Evolutionary conservation across 805 yeast genomes (phyloP), one percentile per base, ranked within the genome.

Genomic region (Yarrowia sp.): DNA sequence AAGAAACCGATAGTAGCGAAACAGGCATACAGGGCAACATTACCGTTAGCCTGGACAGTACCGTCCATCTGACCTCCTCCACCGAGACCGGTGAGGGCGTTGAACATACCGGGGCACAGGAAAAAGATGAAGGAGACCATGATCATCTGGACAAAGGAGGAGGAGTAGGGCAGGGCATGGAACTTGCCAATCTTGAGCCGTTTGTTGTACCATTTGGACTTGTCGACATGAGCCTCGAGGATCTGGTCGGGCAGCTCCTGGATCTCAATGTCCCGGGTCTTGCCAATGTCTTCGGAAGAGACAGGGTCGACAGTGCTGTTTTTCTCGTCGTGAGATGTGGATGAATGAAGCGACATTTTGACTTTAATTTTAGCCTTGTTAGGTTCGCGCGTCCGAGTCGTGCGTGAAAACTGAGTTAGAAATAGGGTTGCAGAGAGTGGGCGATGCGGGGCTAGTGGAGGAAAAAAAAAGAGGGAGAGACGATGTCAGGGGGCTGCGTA

Each of bases 1-100:
- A 84, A 79, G 72, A 84, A 83, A 11, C 87, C 87, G 66, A 83
- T 69, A n/a, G 82, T 76, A 31, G 86, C 86, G 69, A 84, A 84
- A 0, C 84, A 81, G 47, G 81, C 77, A 71, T 84, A 79, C 45
- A 84, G 75, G 8, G 87, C 86, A 47, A 81, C 83, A 66, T 77
- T 77, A 17, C 86, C 81, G 69, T 82, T 78, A 68, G 81, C 81
- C 42, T 82, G 77, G 31, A 80, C 78, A 14, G 53, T 66, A 10
- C 68, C 50, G 48, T 69, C 71, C 33, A 71, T 65, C 38, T 70
- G 68, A 44, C 83, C 82, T 32, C 81, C 77, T 62, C 82, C 83
- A 31, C 84, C 84, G 57, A 82, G 77, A 66, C 85, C 85, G 28
- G 79, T 69, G 48, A 82, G 75, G 58, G 85, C 84, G 67, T 81